A percentile compares a stretch with the other conserved stretches of the same genome.
Evolutionary conservation across 495 filamentous ascomycete genomes (phyloP).

Genomic region (Astrocystis sublimbata): DNA sequence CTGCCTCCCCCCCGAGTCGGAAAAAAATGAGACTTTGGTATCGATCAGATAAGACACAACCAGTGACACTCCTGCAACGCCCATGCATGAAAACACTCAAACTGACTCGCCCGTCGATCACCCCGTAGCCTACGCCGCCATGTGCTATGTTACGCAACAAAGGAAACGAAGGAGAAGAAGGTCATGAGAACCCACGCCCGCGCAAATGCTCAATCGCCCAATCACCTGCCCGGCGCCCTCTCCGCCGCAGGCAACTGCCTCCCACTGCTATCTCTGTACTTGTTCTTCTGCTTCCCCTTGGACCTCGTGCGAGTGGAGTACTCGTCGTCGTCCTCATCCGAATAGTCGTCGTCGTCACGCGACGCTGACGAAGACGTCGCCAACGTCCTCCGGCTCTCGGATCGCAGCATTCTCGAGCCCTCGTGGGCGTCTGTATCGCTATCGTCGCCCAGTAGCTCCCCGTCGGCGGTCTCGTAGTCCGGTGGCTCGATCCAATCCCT

Average conservation of each 20-base stretch:
- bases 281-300: slow-evolving; percentile 34
- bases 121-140: slow-evolving; percentile 26
- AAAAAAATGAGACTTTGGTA: slow-evolving; percentile 8
- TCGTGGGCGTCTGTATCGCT: slow-evolving; percentile 48
- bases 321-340: slow-evolving; percentile 35
- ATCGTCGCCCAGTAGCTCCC: slow-evolving; percentile 63
- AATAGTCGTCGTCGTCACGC: slow-evolving; percentile 20
- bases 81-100: slow-evolving; percentile 21
- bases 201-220: slow-evolving; percentile 19
- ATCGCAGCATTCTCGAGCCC: slow-evolving; percentile 54
- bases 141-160: too few relatives aligned
- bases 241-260: slow-evolving; percentile 44
- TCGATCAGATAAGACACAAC: not conserved
- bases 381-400: slow-evolving; percentile 24
- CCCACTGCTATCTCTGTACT: slow-evolving; percentile 39
- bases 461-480: slow-evolving; percentile 69
- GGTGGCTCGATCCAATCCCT: slow-evolving; percentile 76
- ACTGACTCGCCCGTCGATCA: too few relatives aligned
- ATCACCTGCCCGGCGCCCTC: slow-evolving; percentile 36
- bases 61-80: slow-evolving; percentile 23
- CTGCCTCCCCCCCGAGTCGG: too few relatives aligned
- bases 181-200: not conserved
- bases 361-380: slow-evolving; percentile 10
- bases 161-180: slow-evolving; percentile 28
- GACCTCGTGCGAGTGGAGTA: slow-evolving; percentile 27